phyloP scores from a whole-genome alignment of 768 basidiomycete genomes.

The Lepiota brunneoincarnata region DNA sequence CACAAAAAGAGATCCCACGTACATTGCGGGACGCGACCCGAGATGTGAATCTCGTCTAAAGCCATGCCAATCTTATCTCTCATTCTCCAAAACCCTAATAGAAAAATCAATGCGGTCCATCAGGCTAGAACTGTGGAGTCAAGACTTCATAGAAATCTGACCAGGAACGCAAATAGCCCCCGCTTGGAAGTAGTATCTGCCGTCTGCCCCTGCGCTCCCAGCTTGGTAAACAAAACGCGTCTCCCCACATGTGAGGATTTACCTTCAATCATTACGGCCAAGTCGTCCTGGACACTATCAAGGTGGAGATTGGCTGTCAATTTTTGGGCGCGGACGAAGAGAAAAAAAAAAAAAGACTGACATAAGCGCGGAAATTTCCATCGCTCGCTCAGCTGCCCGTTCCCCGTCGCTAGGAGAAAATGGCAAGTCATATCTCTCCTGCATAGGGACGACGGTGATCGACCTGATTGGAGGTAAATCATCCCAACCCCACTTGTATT shows the following conservation, averaged over 20 bases:
- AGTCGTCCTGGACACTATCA: conserved; percentile 51
- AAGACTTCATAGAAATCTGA: conserved; percentile 26
- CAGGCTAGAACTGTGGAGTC: conserved; percentile 1
- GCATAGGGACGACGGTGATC: conserved; percentile 49
- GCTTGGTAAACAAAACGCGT: not conserved
- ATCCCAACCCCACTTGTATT: conserved; percentile 36
- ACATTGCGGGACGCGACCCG: conserved; percentile 75
- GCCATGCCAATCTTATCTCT: conserved; percentile 72
- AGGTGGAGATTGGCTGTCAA: not conserved
- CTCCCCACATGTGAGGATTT: not conserved
- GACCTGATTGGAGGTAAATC: conserved; percentile 47
- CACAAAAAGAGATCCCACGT: conserved; percentile 23
- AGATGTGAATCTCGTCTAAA: conserved; percentile 68
- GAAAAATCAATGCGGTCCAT: not conserved
- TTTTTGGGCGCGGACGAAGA: not conserved
- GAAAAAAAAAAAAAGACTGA: conserved; percentile 31
- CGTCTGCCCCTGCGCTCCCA: conserved; percentile 49
- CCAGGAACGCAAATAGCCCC: conserved; percentile 68
- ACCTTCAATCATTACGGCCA: conserved; percentile 64
- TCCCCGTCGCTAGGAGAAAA: conserved; percentile 29
- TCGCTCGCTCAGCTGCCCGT: conserved; percentile 45
- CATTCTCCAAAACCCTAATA: conserved; percentile 76
- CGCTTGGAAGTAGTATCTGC: conserved; percentile 72
- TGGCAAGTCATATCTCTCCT: conserved; percentile 49
- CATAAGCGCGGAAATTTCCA: conserved; percentile 62